A percentile compares a stretch with the other conserved stretches of the same genome.
These are phyloP conservation scores for Gaillardinia entomophila DNA, from an alignment of 805 yeast species.

Conservation along the genomic window DNA sequence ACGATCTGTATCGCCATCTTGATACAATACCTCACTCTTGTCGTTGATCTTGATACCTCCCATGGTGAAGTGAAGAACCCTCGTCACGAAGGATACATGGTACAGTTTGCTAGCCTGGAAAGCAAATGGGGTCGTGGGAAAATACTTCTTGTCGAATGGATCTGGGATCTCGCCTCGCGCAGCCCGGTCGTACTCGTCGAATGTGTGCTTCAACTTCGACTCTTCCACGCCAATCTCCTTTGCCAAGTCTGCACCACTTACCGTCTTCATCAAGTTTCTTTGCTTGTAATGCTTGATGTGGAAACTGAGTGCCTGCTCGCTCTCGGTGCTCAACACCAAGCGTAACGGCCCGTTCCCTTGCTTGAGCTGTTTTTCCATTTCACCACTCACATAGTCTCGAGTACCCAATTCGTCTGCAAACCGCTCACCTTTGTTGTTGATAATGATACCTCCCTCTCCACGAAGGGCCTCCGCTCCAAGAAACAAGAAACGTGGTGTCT, in stretches of 20 bases:
- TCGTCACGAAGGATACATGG: slow-evolving; percentile 49
- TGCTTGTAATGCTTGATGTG: slow-evolving; percentile 54
- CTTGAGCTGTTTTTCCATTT: slow-evolving; percentile 41
- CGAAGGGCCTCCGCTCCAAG: slow-evolving; percentile 63
- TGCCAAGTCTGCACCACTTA: slow-evolving; percentile 39
- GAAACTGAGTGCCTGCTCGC: slow-evolving; percentile 41
- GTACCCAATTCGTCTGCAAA: slow-evolving; percentile 59
- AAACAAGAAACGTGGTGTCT: slow-evolving; percentile 45
- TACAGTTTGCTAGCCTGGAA: slow-evolving; percentile 28
- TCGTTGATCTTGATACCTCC: slow-evolving; percentile 60
- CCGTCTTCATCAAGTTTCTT: slow-evolving; percentile 47
- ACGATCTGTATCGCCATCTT: slow-evolving; percentile 12
- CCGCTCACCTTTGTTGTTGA: slow-evolving; percentile 47
- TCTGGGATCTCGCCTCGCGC: slow-evolving; percentile 37
- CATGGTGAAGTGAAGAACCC: slow-evolving; percentile 64
- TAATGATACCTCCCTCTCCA: slow-evolving; percentile 60
- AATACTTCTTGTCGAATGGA: slow-evolving; percentile 41
- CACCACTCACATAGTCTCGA: slow-evolving; percentile 55
- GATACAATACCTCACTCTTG: slow-evolving; percentile 31
- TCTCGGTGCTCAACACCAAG: slow-evolving; percentile 42
- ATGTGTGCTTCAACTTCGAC: slow-evolving; percentile 22
- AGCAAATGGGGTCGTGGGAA: slow-evolving; percentile 42
- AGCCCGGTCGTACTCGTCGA: slow-evolving; percentile 35
- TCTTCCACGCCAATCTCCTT: slow-evolving; percentile 32
- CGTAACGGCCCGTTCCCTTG: slow-evolving; percentile 42